phyloP scores from a whole-genome alignment of 495 filamentous ascomycete species.

The Hypoxylon rickii region DNA sequence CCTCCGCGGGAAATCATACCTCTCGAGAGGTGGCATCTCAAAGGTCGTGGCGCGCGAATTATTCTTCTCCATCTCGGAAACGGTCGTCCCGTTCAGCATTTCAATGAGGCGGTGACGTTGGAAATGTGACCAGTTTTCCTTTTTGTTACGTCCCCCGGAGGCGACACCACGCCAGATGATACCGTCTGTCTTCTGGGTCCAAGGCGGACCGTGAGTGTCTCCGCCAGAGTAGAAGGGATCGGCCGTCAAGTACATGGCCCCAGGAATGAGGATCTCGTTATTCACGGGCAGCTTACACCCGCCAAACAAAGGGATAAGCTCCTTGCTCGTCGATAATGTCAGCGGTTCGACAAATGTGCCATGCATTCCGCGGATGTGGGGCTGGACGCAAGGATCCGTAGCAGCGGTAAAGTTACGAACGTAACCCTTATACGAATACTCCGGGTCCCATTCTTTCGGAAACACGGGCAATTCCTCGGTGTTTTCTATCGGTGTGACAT shows the following conservation, averaged over 20 bases:
- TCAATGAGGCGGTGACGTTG: constrained; percentile 75
- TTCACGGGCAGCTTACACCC: constrained; percentile 77
- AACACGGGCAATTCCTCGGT: constrained; percentile 43
- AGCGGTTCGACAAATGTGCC: constrained; percentile 73
- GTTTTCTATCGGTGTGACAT: constrained; percentile 45
- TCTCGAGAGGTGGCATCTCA: constrained; percentile 39
- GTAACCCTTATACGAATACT: constrained; percentile 56
- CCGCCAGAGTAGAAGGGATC: constrained; percentile 64
- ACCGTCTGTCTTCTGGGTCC: constrained; percentile 59
- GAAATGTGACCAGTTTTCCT: constrained; percentile 68
- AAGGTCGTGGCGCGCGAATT: constrained; percentile 42
- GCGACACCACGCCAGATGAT: constrained; percentile 75
- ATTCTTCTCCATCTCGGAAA: constrained; percentile 49
- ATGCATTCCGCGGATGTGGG: constrained; percentile 62
- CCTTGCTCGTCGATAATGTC: constrained; percentile 56
- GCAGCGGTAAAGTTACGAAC: constrained; percentile 66
- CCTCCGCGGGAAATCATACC: constrained; percentile 41
- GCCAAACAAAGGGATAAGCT: constrained; percentile 72
- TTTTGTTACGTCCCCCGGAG: constrained; percentile 66
- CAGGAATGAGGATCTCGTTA: constrained; percentile 80
- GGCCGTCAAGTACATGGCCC: constrained; percentile 73
- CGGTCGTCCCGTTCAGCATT: constrained; percentile 68
- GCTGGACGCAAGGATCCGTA: constrained; percentile 63
- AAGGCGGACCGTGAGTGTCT: constrained; percentile 52
- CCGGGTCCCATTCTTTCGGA: constrained; percentile 31